Evolutionary conservation across 108 stramenopile genomes (phyloP).

Genomic region (Nitzschia sp.): DNA sequence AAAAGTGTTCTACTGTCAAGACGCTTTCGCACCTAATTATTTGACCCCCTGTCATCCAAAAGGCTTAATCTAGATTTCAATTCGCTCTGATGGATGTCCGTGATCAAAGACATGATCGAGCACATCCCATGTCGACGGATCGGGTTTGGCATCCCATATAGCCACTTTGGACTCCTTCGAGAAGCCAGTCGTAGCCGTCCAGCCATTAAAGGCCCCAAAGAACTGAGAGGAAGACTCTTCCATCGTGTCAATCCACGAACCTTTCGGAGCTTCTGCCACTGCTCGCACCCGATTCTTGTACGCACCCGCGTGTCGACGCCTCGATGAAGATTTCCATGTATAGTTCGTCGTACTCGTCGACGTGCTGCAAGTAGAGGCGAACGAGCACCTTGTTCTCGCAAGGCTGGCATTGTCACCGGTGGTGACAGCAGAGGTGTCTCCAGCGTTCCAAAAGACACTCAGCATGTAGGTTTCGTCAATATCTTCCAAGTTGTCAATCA

Average conservation of each 20-base stretch:
- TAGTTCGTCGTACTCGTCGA: constrained; percentile 1
- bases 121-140: background rate
- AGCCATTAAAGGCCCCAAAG: background rate
- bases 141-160: background rate
- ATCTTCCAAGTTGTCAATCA: background rate
- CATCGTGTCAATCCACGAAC: constrained; percentile 7
- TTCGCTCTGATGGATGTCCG: background rate
- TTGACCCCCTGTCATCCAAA: no score
- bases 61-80: background rate
- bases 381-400: constrained; percentile 1
- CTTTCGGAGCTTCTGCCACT: background rate
- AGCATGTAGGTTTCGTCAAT: constrained; percentile 1
- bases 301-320: background rate
- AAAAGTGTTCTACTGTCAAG: no score
- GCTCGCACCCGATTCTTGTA: background rate
- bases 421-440: background rate
- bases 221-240: background rate
- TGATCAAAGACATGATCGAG: background rate
- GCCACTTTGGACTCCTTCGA: background rate
- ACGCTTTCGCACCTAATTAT: no score
- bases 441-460: constrained; percentile 6
- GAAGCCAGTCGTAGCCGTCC: background rate
- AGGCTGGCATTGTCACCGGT: background rate
- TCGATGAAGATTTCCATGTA: background rate
- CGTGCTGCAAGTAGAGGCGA: background rate